A percentile compares a stretch with the other conserved stretches of the same genome.
phyloP scores from a whole-genome alignment of 345 rosid genomes.

The Sisymbrium irio region DNA sequence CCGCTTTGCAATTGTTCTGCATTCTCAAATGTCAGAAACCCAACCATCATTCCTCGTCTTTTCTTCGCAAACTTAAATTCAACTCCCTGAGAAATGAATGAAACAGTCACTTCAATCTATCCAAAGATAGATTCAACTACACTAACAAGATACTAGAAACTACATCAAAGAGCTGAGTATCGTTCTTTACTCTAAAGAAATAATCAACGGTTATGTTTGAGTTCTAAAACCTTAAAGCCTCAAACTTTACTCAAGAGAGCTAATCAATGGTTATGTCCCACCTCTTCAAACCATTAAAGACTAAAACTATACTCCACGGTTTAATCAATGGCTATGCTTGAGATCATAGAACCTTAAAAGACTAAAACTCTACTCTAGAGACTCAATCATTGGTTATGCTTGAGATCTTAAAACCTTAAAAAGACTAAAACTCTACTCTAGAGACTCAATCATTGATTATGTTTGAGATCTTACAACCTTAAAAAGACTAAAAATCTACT shows the following conservation, averaged over 20 bases:
- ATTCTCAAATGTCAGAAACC: slow-evolving; percentile 74
- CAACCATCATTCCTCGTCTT: slow-evolving; percentile 77
- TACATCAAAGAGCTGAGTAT: background rate
- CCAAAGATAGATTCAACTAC: background rate
- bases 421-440: background rate
- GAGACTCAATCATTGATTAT: background rate
- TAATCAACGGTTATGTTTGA: background rate
- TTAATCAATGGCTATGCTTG: background rate
- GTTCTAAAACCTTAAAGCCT: background rate
- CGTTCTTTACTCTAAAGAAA: background rate
- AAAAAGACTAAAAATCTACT: background rate
- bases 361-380: background rate
- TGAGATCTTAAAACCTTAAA: too few species aligned
- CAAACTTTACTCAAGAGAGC: background rate
- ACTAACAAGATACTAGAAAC: background rate
- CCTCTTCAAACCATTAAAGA: background rate
- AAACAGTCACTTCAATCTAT: background rate
- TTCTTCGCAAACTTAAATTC: slow-evolving; percentile 63
- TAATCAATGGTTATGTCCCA: background rate
- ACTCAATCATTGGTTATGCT: too few species aligned
- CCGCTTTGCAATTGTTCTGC: slow-evolving; percentile 60
- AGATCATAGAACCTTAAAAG: too few species aligned
- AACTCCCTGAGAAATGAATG: slow-evolving; percentile 47
- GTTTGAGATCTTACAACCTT: too few species aligned
- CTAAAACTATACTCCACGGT: background rate